phyloP scores from a whole-genome alignment of 257 asterid species.

The Catharanthus roseus region DNA sequence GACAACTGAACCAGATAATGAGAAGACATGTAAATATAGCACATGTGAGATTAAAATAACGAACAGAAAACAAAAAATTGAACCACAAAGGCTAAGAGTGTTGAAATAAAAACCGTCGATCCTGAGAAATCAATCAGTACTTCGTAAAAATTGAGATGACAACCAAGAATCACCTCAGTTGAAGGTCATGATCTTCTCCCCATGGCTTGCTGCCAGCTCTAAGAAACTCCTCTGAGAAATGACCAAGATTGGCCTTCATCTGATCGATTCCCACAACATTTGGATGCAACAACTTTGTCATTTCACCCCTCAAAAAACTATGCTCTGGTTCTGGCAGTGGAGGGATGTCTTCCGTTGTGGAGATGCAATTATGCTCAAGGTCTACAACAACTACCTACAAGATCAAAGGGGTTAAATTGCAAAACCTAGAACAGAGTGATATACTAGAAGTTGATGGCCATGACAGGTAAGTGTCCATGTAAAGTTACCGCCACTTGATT shows the following conservation, averaged over 20 bases:
- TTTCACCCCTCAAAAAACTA: slow-evolving; percentile 69
- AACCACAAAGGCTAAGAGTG: slow-evolving; percentile 9
- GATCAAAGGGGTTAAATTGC: slow-evolving; percentile 15
- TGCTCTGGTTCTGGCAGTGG: slow-evolving; percentile 88
- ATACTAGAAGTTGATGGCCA: slow-evolving; percentile 1
- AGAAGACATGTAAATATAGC: slow-evolving; percentile 1
- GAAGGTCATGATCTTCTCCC: slow-evolving; percentile 84
- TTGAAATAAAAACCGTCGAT: slow-evolving; percentile 15
- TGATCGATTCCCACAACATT: slow-evolving; percentile 86
- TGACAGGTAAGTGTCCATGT: neutral
- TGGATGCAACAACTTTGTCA: slow-evolving; percentile 65
- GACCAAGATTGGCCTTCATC: slow-evolving; percentile 54
- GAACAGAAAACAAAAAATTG: slow-evolving; percentile 12
- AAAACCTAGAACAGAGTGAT: slow-evolving; percentile 10
- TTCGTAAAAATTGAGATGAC: slow-evolving; percentile 17
- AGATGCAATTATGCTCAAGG: slow-evolving; percentile 82
- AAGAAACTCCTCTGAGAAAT: slow-evolving; percentile 27
- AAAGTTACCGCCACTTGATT: slow-evolving; percentile 1
- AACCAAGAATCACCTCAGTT: slow-evolving; percentile 59
- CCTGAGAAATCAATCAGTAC: slow-evolving; percentile 14
- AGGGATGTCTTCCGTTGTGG: slow-evolving; percentile 93
- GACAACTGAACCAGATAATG: neutral
- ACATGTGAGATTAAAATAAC: neutral
- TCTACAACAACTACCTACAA: slow-evolving; percentile 93
- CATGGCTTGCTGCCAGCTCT: slow-evolving; percentile 62